Conservation (phyloP, 2,329 filamentous ascomycete genomes). For the Scortechinia acanthostroma region DNA sequence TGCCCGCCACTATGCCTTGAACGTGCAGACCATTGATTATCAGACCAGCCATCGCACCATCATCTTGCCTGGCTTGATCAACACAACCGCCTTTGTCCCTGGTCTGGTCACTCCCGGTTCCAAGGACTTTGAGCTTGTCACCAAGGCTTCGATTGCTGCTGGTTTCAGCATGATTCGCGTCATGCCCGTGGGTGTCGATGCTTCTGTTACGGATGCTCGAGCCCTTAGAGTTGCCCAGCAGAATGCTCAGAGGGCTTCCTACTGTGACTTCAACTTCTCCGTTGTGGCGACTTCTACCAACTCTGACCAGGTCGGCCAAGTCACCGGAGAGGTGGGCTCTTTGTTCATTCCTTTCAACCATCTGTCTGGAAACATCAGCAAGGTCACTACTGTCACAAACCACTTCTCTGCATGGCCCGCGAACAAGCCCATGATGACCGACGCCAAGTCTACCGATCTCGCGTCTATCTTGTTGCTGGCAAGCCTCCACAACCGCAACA, state of each 20-base stretch:
- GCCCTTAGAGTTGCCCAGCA: slow-evolving; percentile 67
- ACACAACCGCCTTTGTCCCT: slow-evolving; percentile 74
- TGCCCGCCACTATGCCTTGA: slow-evolving; percentile 77
- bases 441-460: slow-evolving; percentile 73
- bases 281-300: slow-evolving; percentile 69
- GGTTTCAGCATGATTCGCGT: slow-evolving; percentile 77
- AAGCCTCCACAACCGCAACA: slow-evolving; percentile 70
- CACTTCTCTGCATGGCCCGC: slow-evolving; percentile 74
- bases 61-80: slow-evolving; percentile 69
- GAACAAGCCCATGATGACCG: slow-evolving; percentile 74
- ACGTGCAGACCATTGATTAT: slow-evolving; percentile 77
- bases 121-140: slow-evolving; percentile 62
- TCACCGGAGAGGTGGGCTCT: slow-evolving; percentile 69
- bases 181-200: slow-evolving; percentile 69
- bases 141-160: slow-evolving; percentile 65
- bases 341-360: slow-evolving; percentile 80
- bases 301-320: slow-evolving; percentile 66
- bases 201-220: slow-evolving; percentile 65
- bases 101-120: slow-evolving; percentile 59
- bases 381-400: slow-evolving; percentile 71
- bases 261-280: slow-evolving; percentile 76
- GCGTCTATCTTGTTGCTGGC: slow-evolving; percentile 75
- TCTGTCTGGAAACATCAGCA: slow-evolving; percentile 75
- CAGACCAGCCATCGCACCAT: slow-evolving; percentile 80
- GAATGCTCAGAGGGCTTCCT: slow-evolving; percentile 60